Evolutionary conservation across 345 rosid genomes (phyloP).

Genomic region (Erysimum cheiranthoides): DNA sequence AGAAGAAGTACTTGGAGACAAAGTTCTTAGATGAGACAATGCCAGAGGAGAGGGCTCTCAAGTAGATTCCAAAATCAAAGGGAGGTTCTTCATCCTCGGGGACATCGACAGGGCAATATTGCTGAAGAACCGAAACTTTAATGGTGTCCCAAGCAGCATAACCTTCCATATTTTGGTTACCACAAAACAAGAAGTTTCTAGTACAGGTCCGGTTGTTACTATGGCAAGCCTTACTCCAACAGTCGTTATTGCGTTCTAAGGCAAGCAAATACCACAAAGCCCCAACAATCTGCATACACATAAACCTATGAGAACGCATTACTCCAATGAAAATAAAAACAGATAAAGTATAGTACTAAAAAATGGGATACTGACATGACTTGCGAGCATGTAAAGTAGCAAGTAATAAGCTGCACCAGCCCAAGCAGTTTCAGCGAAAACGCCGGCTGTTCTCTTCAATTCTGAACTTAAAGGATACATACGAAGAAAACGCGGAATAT

Average conservation of each 20-base stretch:
- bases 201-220: slow-evolving; percentile 39
- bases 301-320: slow-evolving; percentile 9
- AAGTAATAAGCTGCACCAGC: slow-evolving; percentile 97
- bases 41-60: slow-evolving; percentile 68
- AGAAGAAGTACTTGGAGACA: slow-evolving; percentile 77
- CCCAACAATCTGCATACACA: slow-evolving; percentile 74
- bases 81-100: slow-evolving; percentile 52
- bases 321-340: not conserved
- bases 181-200: slow-evolving; percentile 71
- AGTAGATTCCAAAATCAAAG: slow-evolving; percentile 85
- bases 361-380: slow-evolving; percentile 71
- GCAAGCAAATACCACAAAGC: slow-evolving; percentile 96
- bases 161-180: slow-evolving; percentile 60
- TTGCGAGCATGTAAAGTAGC: slow-evolving; percentile 93
- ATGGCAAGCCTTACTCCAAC: slow-evolving; percentile 72
- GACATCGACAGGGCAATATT: slow-evolving; percentile 46
- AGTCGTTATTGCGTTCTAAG: slow-evolving; percentile 77
- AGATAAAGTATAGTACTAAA: not conserved
- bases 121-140: slow-evolving; percentile 45
- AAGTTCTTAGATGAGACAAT: slow-evolving; percentile 74
- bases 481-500: slow-evolving; percentile 75
- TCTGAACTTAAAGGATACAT: slow-evolving; percentile 79
- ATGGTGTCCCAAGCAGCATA: slow-evolving; percentile 55
- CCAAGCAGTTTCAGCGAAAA: slow-evolving; percentile 97
- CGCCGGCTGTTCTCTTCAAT: slow-evolving; percentile 90